These are phyloP conservation scores for Astrothelium macrocarpum DNA, from an alignment of 495 filamentous ascomycete species.

Conservation along the genomic window DNA sequence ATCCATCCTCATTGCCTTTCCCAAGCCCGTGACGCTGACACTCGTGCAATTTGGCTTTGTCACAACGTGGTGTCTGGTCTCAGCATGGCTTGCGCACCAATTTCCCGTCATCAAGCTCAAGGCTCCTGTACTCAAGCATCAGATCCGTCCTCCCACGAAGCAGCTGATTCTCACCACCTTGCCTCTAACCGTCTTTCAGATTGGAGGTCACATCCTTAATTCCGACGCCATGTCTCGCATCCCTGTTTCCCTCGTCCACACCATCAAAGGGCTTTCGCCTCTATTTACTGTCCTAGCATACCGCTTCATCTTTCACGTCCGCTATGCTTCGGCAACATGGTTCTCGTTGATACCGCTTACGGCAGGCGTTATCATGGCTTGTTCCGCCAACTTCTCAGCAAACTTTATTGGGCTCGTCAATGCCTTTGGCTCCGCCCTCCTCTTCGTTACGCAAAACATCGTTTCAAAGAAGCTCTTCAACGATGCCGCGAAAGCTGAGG, in stretches of 20 bases:
- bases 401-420: constrained; percentile 81
- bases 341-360: constrained; percentile 88
- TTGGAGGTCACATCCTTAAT: constrained; percentile 85
- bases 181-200: constrained; percentile 84
- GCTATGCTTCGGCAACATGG: constrained; percentile 81
- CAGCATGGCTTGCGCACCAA: constrained; percentile 59
- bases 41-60: constrained; percentile 93
- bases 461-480: constrained; percentile 99
- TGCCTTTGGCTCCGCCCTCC: constrained; percentile 75
- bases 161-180: constrained; percentile 81
- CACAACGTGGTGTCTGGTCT: constrained; percentile 72
- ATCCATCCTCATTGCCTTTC: constrained; percentile 87
- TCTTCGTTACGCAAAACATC: constrained; percentile 98
- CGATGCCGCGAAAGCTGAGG: constrained; percentile 72
- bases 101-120: constrained; percentile 56
- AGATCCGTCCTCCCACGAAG: constrained; percentile 68
- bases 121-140: constrained; percentile 70
- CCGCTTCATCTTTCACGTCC: constrained; percentile 75
- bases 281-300: constrained; percentile 94
- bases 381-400: constrained; percentile 76
- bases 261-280: constrained; percentile 97
- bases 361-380: constrained; percentile 86
- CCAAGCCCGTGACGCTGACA: constrained; percentile 86
- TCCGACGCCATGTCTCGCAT: constrained; percentile 91
- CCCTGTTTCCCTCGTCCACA: constrained; percentile 93